Base-by-base conservation (phyloP, 2,329 filamentous ascomycete species). In the Aspergillus piperis region DNA sequence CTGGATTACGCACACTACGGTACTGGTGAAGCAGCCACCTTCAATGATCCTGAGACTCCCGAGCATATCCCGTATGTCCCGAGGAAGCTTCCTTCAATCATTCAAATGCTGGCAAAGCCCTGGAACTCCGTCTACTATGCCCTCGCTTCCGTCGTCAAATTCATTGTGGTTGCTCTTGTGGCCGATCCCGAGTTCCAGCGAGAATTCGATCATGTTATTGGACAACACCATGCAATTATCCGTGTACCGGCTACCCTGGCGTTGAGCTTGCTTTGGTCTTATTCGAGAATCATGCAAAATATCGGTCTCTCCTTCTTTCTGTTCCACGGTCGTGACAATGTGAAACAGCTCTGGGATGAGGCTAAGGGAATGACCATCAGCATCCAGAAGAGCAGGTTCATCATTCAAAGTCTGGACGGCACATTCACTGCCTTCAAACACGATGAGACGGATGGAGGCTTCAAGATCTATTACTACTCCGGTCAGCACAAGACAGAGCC, bases 131-230 rank as follows among this genome's bases (percentile, higher is more conserved):
- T 77, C 1, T 83, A 82, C 62, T 79, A 83, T 56, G 70, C 70
- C 3, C 42, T 80, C 1, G 79, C 80, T 1, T 70, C 75, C 2
- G 72, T 75, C 57, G 70, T 81, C 61, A 84, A 84, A 56, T 83
- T 83, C 64, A 71, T 81, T 36, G 71, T 82, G 7, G 76, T 83
- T 47, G 80, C 82, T 10, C 71, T 82, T 19, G 77, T 84, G 63
- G 82, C 82, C 2, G 82, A 84, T 64, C 77, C 80, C 0, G 82
- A 84, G 63, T 82, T 80, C 61, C 79, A 83, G 62, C 73, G 81
- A 61, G 82, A 84, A 57, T 73, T 84, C 49, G 75, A 80, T 59
- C 79, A 80, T 66, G 76, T 79, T 52, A 73, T 81, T 54, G 68
- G 70, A 48, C 55, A 64, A 19, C 74, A 76, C 23, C 74, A 75